These are phyloP conservation scores for Penicillium egyptiacum DNA, from an alignment of 495 filamentous ascomycete species.

Conservation along the genomic window DNA sequence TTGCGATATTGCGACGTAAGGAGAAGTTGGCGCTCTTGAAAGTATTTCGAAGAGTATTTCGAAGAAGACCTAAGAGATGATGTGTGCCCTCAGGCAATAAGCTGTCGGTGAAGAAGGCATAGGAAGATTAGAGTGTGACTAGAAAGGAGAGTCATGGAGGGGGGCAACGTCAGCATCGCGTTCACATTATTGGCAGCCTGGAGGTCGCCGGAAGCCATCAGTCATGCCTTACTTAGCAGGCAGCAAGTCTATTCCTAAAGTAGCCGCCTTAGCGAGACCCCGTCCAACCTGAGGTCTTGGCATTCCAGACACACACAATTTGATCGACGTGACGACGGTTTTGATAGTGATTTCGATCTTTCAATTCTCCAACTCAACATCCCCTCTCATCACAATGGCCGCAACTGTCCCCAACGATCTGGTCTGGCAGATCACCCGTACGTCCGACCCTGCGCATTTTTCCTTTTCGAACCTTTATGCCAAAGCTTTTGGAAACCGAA, in stretches of 20 bases:
- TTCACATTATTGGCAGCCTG: constrained; percentile 4
- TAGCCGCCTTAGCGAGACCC: constrained; percentile 45
- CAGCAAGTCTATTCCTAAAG: constrained; percentile 36
- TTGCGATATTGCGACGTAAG: neutral
- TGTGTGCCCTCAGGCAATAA: neutral
- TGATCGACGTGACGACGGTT: constrained; percentile 23
- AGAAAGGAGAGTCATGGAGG: neutral
- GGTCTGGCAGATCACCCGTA: constrained; percentile 89
- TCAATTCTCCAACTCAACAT: constrained; percentile 24
- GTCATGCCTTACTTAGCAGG: neutral
- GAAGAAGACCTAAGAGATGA: neutral
- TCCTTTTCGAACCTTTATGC: neutral
- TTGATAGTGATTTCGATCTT: constrained; percentile 29
- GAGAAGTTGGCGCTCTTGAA: neutral
- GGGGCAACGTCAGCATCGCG: constrained; percentile 10
- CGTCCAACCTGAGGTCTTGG: constrained; percentile 26
- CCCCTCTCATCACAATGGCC: constrained; percentile 42
- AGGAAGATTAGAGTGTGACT: neutral
- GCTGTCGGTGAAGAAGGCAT: neutral
- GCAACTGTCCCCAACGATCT: constrained; percentile 78
- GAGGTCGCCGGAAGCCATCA: constrained; percentile 9
- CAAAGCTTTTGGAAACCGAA: constrained; percentile 3
- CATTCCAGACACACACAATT: constrained; percentile 39
- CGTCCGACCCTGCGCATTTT: constrained; percentile 35
- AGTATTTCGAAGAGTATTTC: no score